A percentile compares a stretch with the other conserved stretches of the same genome.
Conservation (phyloP, 2,329 filamentous ascomycete genomes). For the Verticillium alfalfae region DNA sequence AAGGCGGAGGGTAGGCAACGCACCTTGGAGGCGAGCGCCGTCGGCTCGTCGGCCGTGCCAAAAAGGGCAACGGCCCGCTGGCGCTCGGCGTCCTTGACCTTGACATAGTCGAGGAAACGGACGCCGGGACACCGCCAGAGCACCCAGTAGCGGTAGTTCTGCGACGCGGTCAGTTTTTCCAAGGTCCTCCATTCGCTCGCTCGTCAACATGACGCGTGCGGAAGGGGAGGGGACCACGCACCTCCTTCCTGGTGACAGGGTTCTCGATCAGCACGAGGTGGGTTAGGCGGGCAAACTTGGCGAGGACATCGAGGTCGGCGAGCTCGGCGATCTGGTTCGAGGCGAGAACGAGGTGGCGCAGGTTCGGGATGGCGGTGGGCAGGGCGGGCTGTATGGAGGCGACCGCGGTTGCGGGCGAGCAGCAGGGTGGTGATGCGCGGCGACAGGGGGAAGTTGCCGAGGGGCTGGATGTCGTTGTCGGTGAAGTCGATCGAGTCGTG, state of each 20-base stretch:
- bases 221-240: conserved; percentile 34
- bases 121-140: conserved; percentile 81
- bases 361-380: conserved; percentile 70
- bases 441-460: conserved; percentile 89
- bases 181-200: background rate
- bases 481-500: conserved; percentile 98
- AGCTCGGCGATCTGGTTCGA: conserved; percentile 79
- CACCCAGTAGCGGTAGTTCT: conserved; percentile 92
- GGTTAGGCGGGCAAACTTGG: conserved; percentile 62
- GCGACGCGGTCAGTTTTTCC: conserved; percentile 7
- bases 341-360: conserved; percentile 76
- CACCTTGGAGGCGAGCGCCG: conserved; percentile 70
- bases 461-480: conserved; percentile 88
- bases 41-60: conserved; percentile 71
- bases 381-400: conserved; percentile 73
- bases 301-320: conserved; percentile 79
- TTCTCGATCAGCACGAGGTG: conserved; percentile 82
- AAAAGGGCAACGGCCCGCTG: conserved; percentile 74
- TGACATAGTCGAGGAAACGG: conserved; percentile 86
- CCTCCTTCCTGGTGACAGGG: conserved; percentile 88
- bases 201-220: background rate
- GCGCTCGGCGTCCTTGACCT: conserved; percentile 84
- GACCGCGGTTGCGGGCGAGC: conserved; percentile 82
- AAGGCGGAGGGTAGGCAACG: conserved; percentile 1
- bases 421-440: conserved; percentile 84